Base-by-base conservation (phyloP, 768 basidiomycete genomes). In the Trametes sanguinea region DNA sequence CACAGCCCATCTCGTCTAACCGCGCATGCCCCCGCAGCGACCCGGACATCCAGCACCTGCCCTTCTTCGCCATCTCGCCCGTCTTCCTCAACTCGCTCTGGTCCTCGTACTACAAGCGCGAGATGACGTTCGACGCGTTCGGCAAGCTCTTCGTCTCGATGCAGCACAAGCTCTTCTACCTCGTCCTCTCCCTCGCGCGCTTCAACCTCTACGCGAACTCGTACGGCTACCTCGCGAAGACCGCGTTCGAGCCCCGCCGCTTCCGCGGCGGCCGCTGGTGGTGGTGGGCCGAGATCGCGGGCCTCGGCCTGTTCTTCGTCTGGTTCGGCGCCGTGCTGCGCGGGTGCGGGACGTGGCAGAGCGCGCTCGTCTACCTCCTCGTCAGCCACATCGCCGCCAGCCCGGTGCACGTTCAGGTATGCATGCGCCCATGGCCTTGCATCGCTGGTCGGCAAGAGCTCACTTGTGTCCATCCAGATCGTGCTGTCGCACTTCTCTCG, bases 401-500 rank as follows among this genome's bases (percentile, higher is more conserved):
- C 69, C 97, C 97, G 5, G 80, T 99, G 27, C 97, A 99, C 71
- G 85, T 98, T 35, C 97, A 98, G 85, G 96, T 91, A 68, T 37
- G 35, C 11, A 11, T 11, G 11, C 35, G 35, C 60, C 80, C 76
- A 44, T 42, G 40, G 3, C 22, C 14, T 16, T 9, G 14, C 45
- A 6, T 43, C 22, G 27, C 2, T 30, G 29, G 10, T 44, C 16
- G 45, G 4, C 27, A 39, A 33, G 8, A 30, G 33, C 29, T 10
- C 11, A 29, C 27, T 32, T 10, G 16, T 30, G 17, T 16, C 6
- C 5, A 3, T 10, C 16, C 67, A 90, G 89, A 98, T 99, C 68
- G 95, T 98, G 1, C 85, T 98, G 30, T 99, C 97, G 7, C 97
- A 99, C 78, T 99, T 95, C 73, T 89, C 93, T 51, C 94, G 95